Evolutionary conservation across 352 stramenopile species (phyloP), one percentile per base, ranked within the genome.

Genomic region (Phytopythium sindhum): DNA sequence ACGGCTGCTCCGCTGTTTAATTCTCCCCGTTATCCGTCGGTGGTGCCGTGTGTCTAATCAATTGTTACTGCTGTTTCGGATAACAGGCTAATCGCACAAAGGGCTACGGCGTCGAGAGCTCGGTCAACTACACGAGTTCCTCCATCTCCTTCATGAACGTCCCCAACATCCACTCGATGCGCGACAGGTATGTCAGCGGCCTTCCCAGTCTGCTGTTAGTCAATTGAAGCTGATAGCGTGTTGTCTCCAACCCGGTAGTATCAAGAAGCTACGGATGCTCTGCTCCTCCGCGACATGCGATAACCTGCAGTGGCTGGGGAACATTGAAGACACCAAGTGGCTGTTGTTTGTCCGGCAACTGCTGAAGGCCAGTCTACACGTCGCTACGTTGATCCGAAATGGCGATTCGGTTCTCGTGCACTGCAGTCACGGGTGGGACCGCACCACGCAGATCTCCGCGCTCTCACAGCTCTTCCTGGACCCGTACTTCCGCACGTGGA

Each of bases 141-240:
- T 93, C 85, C 0, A 77, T 99, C n/a, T 90, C 91, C 31, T 99
- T 99, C 82, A 98, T 98, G 87, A 97, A 98, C 63, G 99, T 99
- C 68, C 91, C 90, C 15, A 99, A 99, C 70, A 99, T 99, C 63
- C 97, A 99, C 74, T 95, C 91, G 17, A 98, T 99, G 79, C 92
- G 98, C 41, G 94, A 99, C 72, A 94, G 88, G 55, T 96, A 89
- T 60, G 75, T 74, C 73, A 81, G n/a, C 33, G 33, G 1, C 7
- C 33, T 39, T 39, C 33, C 3, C 14, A 15, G 33, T 39, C 14
- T 39, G 2, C 5, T 4, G 33, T 10, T 10, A 11, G 7, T 19
- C 28, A 14, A 1, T 26, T 47, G 23, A 7, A 37, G 28, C 35
- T 69, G 5, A 26, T 19, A 35, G 28, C 39, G 14, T 11, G 56